Evolutionary conservation across 2,329 filamentous ascomycete species (phyloP), one percentile per base, ranked within the genome.

Genomic region (Myriosclerotinia curreyana): DNA sequence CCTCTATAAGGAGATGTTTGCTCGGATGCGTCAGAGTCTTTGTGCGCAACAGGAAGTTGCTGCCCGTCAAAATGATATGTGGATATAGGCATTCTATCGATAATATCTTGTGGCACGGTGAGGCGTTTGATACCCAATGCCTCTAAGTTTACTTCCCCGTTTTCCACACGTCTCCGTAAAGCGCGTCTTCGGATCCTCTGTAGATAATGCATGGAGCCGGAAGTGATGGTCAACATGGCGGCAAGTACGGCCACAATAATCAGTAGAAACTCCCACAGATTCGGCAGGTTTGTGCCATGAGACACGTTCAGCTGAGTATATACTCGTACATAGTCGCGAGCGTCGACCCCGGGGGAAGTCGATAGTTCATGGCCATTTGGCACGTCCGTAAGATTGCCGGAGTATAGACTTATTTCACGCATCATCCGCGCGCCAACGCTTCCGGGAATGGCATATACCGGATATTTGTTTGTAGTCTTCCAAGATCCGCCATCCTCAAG

Each of bases 91-190:
- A 97, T 88, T 25, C 83, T 82, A 55, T 90, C 82, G 31, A 98
- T 81, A 48, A 92, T 80, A 11, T 86, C 78, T 53, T 82, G 79
- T 1, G 94, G 92, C 0, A 97, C 90, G 2, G 85, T 91, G 31
- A 96, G 77, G 17, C 89, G 84, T 73, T 91, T 94, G 70, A 97
- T 91, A 2, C 92, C 93, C 69, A 96, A 82, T 3, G 86, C 86
- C 76, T 97, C 93, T 3, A 97, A 80, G 72, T 97, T 91, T 25
- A 96, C 87, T 70, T 96, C 90, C 60, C 94, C 93, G 9, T 81
- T 82, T 65, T 85, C 81, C 20, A 97, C 88, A 15, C 92, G 86
- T 55, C 85, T 83, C 59, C 86, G 85, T 14, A 98, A 79, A 1
- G 81, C 81, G 31, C 81, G 81, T 11, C 93, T 86, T 38, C 92